Percentiles rank a stretch among this genome's conserved stretches.
Evolutionary conservation across 2,329 filamentous ascomycete genomes (phyloP).

Genomic region (Elsinoe necatrix): DNA sequence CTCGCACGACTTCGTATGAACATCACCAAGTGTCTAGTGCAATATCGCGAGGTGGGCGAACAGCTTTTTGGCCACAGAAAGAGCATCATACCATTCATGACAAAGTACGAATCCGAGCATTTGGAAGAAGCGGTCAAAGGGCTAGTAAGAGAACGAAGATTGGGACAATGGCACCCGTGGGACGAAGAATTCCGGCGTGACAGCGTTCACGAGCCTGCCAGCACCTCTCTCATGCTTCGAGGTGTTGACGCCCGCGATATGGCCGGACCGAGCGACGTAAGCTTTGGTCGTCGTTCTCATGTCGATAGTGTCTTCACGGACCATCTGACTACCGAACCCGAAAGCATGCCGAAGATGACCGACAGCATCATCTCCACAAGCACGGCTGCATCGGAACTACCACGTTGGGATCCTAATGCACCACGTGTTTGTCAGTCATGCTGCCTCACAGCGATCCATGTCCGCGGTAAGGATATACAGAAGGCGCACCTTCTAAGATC

Average conservation of each 20-base stretch:
- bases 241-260: not conserved
- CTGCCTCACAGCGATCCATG: constrained; percentile 42
- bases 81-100: constrained; percentile 38
- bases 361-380: not conserved
- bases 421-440: constrained; percentile 33
- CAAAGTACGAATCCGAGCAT: constrained; percentile 43
- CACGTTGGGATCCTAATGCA: constrained; percentile 19
- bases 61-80: constrained; percentile 40
- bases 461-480: constrained; percentile 34
- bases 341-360: not conserved
- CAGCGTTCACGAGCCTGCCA: not conserved
- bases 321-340: not conserved
- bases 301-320: not conserved
- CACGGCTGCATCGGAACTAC: not conserved
- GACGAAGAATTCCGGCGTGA: constrained; percentile 17
- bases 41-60: constrained; percentile 40
- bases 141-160: constrained; percentile 39
- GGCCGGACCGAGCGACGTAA: not conserved
- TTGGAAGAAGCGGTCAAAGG: constrained; percentile 40
- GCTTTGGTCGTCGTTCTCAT: not conserved
- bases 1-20: constrained; percentile 43
- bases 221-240: not conserved
- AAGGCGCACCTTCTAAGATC: constrained; percentile 43
- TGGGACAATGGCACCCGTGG: constrained; percentile 40
- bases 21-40: constrained; percentile 39